phyloP scores from a whole-genome alignment of 2,329 filamentous ascomycete genomes.

The Hymenoscyphus occultus region DNA sequence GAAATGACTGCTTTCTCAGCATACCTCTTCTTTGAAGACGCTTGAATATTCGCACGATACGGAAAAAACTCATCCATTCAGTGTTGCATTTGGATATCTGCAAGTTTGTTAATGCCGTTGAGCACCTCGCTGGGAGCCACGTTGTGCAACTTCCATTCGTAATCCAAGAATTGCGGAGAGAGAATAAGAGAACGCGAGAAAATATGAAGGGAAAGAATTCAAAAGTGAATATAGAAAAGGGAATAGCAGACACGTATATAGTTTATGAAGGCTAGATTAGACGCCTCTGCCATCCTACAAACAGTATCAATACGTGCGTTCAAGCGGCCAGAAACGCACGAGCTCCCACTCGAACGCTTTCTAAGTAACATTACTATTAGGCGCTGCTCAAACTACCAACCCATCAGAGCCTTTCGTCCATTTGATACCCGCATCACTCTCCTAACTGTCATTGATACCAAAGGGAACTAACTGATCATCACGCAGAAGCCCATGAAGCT shows the following conservation, averaged over 20 bases:
- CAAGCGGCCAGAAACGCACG: constrained; percentile 14
- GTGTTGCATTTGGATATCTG: constrained; percentile 21
- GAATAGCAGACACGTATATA: too few relatives aligned
- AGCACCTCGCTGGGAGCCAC: constrained; percentile 12
- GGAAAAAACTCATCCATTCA: constrained; percentile 5
- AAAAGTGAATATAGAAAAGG: too few relatives aligned
- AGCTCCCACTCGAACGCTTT: constrained; percentile 17
- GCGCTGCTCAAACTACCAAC: constrained; percentile 7
- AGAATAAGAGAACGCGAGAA: too few relatives aligned
- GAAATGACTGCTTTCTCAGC: background rate
- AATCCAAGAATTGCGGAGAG: constrained; percentile 9
- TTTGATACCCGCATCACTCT: constrained; percentile 16
- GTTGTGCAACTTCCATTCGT: constrained; percentile 18
- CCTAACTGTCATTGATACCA: constrained; percentile 17
- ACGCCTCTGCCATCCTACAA: too few relatives aligned
- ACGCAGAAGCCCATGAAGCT: constrained; percentile 16
- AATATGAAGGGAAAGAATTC: too few relatives aligned
- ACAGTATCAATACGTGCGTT: constrained; percentile 12
- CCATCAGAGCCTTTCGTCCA: constrained; percentile 9
- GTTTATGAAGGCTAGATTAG: too few relatives aligned
- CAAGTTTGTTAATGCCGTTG: constrained; percentile 18
- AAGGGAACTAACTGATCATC: constrained; percentile 13
- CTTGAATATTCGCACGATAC: constrained; percentile 15
- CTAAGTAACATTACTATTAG: constrained; percentile 15
- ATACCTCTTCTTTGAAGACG: constrained; percentile 13